Conservation (phyloP, 352 stramenopile genomes). For the Poterioochromonas sp. region DNA sequence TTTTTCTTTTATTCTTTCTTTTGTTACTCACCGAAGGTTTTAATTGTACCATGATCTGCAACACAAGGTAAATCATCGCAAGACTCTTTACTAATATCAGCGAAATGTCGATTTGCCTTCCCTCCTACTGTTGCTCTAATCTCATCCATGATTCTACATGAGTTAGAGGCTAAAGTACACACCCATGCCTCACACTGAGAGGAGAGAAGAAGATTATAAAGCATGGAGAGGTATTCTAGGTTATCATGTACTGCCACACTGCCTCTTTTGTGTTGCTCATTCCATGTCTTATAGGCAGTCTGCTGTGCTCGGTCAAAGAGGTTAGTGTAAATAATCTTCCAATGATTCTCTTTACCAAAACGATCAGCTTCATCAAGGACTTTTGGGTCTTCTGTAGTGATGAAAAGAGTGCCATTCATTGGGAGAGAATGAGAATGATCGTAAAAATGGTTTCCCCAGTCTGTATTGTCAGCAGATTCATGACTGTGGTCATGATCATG, state of each 20-base stretch:
- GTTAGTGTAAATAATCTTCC: constrained; percentile 10
- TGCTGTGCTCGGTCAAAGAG: neutral
- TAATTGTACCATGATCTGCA: neutral
- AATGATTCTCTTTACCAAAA: neutral
- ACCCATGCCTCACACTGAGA: constrained; percentile 21
- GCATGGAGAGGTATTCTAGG: constrained; percentile 19
- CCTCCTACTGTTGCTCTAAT: constrained; percentile 5
- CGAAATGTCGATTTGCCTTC: constrained; percentile 21
- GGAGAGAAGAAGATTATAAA: neutral
- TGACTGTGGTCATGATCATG: too few relatives aligned
- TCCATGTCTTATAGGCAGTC: constrained; percentile 14
- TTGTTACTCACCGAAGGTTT: neutral
- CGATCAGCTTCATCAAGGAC: constrained; percentile 1
- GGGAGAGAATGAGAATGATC: neutral
- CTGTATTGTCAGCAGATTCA: too few relatives aligned
- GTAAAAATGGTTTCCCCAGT: neutral
- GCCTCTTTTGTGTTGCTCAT: neutral
- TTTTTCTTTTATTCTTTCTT: too few relatives aligned
- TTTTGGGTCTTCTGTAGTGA: constrained; percentile 8
- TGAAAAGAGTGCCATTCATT: constrained; percentile 10
- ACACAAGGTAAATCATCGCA: neutral
- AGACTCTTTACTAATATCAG: neutral
- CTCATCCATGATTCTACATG: constrained; percentile 18
- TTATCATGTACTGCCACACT: neutral
- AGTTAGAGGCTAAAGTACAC: constrained; percentile 18